Conservation (phyloP, 1,139 yeast species). For the Candida anutae region DNA sequence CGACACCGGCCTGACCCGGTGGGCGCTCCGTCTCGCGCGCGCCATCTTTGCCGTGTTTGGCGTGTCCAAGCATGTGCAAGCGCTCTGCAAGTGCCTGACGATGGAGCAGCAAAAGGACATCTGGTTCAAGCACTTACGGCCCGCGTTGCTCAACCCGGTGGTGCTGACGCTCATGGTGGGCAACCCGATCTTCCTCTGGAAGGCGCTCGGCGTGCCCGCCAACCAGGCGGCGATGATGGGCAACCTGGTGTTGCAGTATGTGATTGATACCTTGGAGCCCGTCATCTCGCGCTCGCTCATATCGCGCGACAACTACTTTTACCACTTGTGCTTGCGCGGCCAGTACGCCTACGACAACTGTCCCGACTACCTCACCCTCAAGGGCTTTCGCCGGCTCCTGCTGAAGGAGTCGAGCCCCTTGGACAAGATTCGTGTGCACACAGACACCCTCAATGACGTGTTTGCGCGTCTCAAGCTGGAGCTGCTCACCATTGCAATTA, state of each 20-base stretch:
- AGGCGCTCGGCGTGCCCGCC: conserved; percentile 79
- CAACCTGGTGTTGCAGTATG: conserved; percentile 59
- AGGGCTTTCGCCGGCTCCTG: conserved; percentile 47
- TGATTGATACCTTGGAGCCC: conserved; percentile 74
- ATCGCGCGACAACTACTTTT: conserved; percentile 70
- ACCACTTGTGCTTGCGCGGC: conserved; percentile 61
- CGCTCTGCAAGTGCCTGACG: conserved; percentile 51
- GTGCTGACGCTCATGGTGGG: conserved; percentile 64
- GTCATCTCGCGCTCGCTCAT: conserved; percentile 54
- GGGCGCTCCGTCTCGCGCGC: conserved; percentile 70
- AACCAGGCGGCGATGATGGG: conserved; percentile 81
- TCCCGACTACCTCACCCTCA: conserved; percentile 64
- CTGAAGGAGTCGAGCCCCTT: conserved; percentile 24
- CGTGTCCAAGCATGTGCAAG: conserved; percentile 40
- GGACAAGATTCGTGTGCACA: conserved; percentile 67
- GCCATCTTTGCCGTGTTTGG: conserved; percentile 54
- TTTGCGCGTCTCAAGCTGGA: conserved; percentile 54
- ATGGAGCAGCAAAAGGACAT: conserved; percentile 54
- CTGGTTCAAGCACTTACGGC: conserved; percentile 58
- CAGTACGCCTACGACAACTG: conserved; percentile 57
- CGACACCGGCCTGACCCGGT: conserved; percentile 78
- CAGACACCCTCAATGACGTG: conserved; percentile 72
- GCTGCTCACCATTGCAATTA: conserved; percentile 67
- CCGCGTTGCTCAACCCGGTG: conserved; percentile 62
- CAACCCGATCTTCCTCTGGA: conserved; percentile 80